A percentile compares a stretch with the other conserved stretches of the same genome.
These are phyloP conservation scores for Sporothrix inflata DNA, from an alignment of 2,329 filamentous ascomycete genomes.

Conservation along the genomic window DNA sequence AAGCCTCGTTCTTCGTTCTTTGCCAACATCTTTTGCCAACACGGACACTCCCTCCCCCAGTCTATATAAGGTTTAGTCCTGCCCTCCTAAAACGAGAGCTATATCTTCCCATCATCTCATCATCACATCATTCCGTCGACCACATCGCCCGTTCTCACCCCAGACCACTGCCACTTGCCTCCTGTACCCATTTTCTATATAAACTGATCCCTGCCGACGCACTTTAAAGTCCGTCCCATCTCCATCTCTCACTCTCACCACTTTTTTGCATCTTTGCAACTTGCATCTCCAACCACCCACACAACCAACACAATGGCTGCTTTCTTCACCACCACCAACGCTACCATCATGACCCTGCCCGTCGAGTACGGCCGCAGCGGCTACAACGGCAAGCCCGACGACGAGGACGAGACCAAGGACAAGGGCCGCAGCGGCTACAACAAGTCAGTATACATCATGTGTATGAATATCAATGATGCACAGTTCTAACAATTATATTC, in stretches of 20 bases:
- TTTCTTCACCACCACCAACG: slow-evolving; percentile 44
- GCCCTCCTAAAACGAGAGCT: slow-evolving; percentile 9
- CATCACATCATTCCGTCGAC: slow-evolving; percentile 20
- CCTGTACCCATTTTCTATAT: slow-evolving; percentile 21
- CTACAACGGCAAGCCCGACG: slow-evolving; percentile 47
- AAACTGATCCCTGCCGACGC: slow-evolving; percentile 9
- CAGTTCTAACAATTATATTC: slow-evolving; percentile 17
- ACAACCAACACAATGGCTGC: slow-evolving; percentile 38
- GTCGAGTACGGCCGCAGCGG: slow-evolving; percentile 47
- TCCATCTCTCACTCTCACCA: neutral
- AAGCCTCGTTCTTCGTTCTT: neutral
- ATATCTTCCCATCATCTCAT: slow-evolving; percentile 19
- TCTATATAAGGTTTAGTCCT: slow-evolving; percentile 25
- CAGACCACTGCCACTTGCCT: neutral
- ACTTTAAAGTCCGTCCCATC: neutral
- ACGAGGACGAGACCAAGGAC: slow-evolving; percentile 42
- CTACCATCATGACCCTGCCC: slow-evolving; percentile 35
- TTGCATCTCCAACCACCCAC: neutral
- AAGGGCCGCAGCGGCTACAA: slow-evolving; percentile 55
- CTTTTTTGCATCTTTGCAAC: neutral
- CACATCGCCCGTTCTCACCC: slow-evolving; percentile 7
- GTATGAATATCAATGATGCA: neutral
- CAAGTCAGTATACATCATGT: slow-evolving; percentile 38
- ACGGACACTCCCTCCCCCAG: neutral
- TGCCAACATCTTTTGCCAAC: neutral